A percentile compares a stretch with the other conserved stretches of the same genome.
These are phyloP conservation scores for Neoascochyta sp. DNA, from an alignment of 2,329 filamentous ascomycete genomes.

Conservation along the genomic window DNA sequence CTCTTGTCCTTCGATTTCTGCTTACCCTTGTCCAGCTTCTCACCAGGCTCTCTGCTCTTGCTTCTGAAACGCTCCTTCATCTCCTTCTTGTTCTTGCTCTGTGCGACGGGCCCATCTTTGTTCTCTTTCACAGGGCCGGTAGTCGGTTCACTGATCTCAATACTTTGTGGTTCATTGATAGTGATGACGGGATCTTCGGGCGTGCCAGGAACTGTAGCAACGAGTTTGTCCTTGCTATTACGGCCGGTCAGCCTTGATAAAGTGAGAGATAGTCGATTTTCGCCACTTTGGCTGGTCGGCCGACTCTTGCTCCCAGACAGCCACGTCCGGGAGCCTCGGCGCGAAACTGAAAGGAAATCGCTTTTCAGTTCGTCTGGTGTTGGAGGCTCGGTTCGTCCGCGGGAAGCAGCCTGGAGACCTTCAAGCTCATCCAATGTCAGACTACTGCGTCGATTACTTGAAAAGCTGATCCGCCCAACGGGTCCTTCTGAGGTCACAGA, in stretches of 20 bases:
- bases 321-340: slow-evolving; percentile 33
- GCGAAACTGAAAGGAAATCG: slow-evolving; percentile 31
- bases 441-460: slow-evolving; percentile 40
- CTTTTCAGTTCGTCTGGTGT: slow-evolving; percentile 45
- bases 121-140: slow-evolving; percentile 20
- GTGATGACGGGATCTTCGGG: slow-evolving; percentile 29
- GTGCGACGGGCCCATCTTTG: slow-evolving; percentile 18
- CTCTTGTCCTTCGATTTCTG: slow-evolving; percentile 22
- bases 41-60: slow-evolving; percentile 41
- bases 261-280: slow-evolving; percentile 43
- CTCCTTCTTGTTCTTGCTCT: slow-evolving; percentile 32
- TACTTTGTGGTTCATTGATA: slow-evolving; percentile 17
- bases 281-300: slow-evolving; percentile 41
- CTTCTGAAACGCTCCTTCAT: slow-evolving; percentile 35
- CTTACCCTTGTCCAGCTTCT: slow-evolving; percentile 25
- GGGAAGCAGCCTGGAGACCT: slow-evolving; percentile 22
- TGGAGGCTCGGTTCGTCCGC: slow-evolving; percentile 34
- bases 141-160: slow-evolving; percentile 4
- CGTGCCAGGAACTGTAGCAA: slow-evolving; percentile 14
- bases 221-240: slow-evolving; percentile 43
- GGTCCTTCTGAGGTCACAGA: slow-evolving; percentile 18
- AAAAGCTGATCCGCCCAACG: slow-evolving; percentile 33
- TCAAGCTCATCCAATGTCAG: slow-evolving; percentile 41
- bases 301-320: slow-evolving; percentile 38
- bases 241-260: slow-evolving; percentile 39